Conservation (phyloP, 257 asterid species). For the Scutellaria galericulata region DNA sequence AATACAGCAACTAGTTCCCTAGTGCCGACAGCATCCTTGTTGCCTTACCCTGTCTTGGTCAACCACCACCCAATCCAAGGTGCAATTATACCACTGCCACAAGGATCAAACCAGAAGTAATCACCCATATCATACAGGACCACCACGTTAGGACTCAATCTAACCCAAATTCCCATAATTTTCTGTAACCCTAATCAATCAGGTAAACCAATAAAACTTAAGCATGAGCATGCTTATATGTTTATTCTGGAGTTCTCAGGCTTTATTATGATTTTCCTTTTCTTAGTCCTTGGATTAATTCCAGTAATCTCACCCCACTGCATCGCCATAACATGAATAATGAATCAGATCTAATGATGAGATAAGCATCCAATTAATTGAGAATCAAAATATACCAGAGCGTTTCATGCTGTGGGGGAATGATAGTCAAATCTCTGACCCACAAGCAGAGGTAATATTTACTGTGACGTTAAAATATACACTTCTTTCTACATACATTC, state of each 20-base stretch:
- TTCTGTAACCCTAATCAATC: slow-evolving; percentile 11
- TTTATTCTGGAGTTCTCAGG: slow-evolving; percentile 7
- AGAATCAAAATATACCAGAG: neutral
- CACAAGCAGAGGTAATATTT: neutral
- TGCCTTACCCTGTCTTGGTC: slow-evolving; percentile 1
- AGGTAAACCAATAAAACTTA: slow-evolving; percentile 12
- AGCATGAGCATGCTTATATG: neutral
- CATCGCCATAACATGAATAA: slow-evolving; percentile 2
- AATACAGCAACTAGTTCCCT: neutral
- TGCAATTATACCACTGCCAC: neutral
- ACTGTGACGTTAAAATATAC: neutral
- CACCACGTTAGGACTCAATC: neutral
- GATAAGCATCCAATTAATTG: neutral
- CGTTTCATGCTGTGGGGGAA: neutral
- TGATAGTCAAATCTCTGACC: neutral
- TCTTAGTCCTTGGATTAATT: neutral
- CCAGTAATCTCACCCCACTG: neutral
- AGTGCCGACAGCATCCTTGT: neutral
- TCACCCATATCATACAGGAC: slow-evolving; percentile 17
- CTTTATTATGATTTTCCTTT: neutral
- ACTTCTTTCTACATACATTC: slow-evolving; percentile 21
- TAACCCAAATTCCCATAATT: neutral
- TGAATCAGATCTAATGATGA: slow-evolving; percentile 23
- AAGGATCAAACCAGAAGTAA: neutral
- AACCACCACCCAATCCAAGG: neutral